Evolutionary conservation across 148 eudicot species (phyloP).

Genomic region (Vaccinium macrocarpon): DNA sequence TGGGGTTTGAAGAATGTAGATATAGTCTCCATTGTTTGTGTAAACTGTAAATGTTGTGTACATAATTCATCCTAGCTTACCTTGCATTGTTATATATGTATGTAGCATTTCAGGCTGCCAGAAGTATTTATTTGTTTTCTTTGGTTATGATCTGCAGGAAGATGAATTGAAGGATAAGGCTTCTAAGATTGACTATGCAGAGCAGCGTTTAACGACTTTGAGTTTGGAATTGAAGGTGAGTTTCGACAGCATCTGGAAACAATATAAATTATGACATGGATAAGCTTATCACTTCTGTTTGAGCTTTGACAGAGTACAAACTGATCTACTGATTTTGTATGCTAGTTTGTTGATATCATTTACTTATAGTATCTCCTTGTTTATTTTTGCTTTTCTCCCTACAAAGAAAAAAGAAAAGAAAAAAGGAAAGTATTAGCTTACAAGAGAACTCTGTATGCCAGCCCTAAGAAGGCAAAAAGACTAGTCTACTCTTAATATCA

Average conservation of each 20-base stretch:
- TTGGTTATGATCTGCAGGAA: constrained; percentile 48
- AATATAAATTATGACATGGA: neutral
- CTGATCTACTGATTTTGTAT: neutral
- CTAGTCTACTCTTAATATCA: neutral
- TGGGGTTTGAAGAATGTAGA: neutral
- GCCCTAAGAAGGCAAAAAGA: neutral
- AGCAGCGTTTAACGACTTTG: constrained; percentile 76
- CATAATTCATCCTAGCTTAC: neutral
- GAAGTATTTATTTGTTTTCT: constrained; percentile 8
- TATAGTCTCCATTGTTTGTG: neutral
- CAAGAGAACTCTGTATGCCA: neutral
- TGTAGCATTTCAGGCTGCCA: neutral
- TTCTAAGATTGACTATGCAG: constrained; percentile 71
- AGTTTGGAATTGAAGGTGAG: constrained; percentile 78
- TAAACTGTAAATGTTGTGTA: neutral
- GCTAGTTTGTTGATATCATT: neutral
- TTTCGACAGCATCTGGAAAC: neutral
- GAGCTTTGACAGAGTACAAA: neutral
- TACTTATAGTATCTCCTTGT: too few relatives aligned
- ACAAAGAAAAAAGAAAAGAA: too few relatives aligned
- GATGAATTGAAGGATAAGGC: constrained; percentile 74
- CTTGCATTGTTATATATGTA: neutral
- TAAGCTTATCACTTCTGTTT: neutral
- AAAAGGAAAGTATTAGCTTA: neutral
- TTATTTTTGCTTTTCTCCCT: too few relatives aligned